phyloP scores from a whole-genome alignment of 1,284 basidiomycete species.

The Ustilago vetiveriae region DNA sequence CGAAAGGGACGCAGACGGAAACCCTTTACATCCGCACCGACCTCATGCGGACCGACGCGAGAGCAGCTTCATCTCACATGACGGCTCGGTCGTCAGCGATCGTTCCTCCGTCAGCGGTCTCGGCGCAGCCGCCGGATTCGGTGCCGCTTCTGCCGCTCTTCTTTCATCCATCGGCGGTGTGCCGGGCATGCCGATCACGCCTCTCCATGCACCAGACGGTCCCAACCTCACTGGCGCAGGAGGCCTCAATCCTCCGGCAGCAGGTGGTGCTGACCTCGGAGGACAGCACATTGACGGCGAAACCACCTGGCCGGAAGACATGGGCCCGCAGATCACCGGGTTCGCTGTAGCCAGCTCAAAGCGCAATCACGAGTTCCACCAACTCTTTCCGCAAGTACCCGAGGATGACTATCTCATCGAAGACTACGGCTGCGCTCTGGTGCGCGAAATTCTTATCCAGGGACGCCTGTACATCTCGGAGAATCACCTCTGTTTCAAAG shows the following conservation, averaged over 20 bases:
- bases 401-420: slow-evolving; percentile 98
- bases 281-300: slow-evolving; percentile 49
- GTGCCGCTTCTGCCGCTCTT: slow-evolving; percentile 47
- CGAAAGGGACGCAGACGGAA: slow-evolving; percentile 44
- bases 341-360: slow-evolving; percentile 97
- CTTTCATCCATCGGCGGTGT: slow-evolving; percentile 46
- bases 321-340: slow-evolving; percentile 70
- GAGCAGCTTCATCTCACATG: slow-evolving; percentile 43
- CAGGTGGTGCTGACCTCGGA: slow-evolving; percentile 31
- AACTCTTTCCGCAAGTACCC: slow-evolving; percentile 83
- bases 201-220: slow-evolving; percentile 45
- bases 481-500: slow-evolving; percentile 97
- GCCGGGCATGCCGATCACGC: slow-evolving; percentile 33
- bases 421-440: slow-evolving; percentile 97
- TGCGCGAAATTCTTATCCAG: slow-evolving; percentile 95
- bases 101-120: slow-evolving; percentile 48
- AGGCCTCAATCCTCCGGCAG: slow-evolving; percentile 29
- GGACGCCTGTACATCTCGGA: slow-evolving; percentile 96
- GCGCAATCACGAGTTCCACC: slow-evolving; percentile 94
- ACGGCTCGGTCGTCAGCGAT: slow-evolving; percentile 45
- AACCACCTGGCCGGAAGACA: slow-evolving; percentile 44
- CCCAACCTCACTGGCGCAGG: slow-evolving; percentile 22
- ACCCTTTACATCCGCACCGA: slow-evolving; percentile 14
- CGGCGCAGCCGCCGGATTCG: slow-evolving; percentile 56
- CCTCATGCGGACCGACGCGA: slow-evolving; percentile 31